Base-by-base conservation (phyloP, 2,329 filamentous ascomycete genomes). In the Daldinia eschscholtzii region DNA sequence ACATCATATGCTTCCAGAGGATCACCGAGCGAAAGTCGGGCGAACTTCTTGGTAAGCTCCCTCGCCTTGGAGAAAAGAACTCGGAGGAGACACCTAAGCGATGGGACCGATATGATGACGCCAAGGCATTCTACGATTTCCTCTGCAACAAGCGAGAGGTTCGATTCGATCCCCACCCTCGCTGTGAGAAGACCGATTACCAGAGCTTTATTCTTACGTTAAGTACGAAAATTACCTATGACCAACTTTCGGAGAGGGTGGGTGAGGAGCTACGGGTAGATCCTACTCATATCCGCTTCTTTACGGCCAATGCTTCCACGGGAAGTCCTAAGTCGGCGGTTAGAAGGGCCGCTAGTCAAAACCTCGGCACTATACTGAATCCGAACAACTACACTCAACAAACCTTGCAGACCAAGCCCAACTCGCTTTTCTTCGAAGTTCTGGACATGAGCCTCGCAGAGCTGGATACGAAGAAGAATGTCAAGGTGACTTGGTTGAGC, bases 391-490 rank as follows among this genome's bases (percentile, higher is more conserved):
- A 89, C 72, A 87, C 87, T 10, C 92, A 93, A 72, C 86, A 91
- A 57, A 92, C 90, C 73, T 87, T 87, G 64, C 89, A 86, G 35
- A 92, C 94, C 76, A 87, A 90, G 61, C 82, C 87, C 20, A 95
- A 98, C 80, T 89, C 91, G 0, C 84, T 99, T 59, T 98, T 91
- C 79, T 99, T 94, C 77, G 96, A 99, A 79, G 89, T 98, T 30
- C 83, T 99, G 44, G 96, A 99, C 70, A 97, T 98, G 84, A 97
- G 93, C 75, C 82, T 99, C 53, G 92, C 93, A 26, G 97, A 99
- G 80, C 86, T 97, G 48, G 96, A 99, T 77, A 96, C 93, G 64
- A 96, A 97, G 84, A 98, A 97, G 83, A 89, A 84, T 64, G 83
- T 98, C 70, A 95, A 93, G 79, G 82, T 99, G 55, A 92, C 86